Evolutionary conservation across 805 yeast genomes (phyloP).

Genomic region (Ogataea saltuana): DNA sequence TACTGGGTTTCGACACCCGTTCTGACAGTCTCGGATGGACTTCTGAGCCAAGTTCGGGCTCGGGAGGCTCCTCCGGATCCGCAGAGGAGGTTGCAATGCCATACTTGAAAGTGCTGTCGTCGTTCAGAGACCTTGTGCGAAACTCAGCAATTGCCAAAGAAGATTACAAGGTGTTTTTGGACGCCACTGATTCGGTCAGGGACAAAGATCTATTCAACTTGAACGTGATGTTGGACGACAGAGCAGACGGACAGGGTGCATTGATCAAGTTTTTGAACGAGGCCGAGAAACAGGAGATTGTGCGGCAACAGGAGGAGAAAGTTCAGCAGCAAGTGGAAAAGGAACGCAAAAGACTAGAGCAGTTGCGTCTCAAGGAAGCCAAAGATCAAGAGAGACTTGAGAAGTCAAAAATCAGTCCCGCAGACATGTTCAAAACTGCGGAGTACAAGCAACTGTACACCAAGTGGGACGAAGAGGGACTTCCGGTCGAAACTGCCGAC

Average conservation of each 20-base stretch:
- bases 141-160: constrained; percentile 62
- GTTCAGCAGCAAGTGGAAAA: constrained; percentile 43
- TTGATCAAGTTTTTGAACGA: constrained; percentile 76
- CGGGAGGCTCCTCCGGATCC: constrained; percentile 25
- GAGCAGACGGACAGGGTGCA: constrained; percentile 75
- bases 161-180: constrained; percentile 54
- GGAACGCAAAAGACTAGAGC: constrained; percentile 53
- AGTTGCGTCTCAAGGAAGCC: constrained; percentile 57
- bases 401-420: constrained; percentile 69
- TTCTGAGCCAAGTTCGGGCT: constrained; percentile 35
- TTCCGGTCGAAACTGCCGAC: constrained; percentile 72
- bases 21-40: constrained; percentile 81
- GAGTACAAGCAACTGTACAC: constrained; percentile 45
- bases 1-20: constrained; percentile 77
- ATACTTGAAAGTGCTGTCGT: constrained; percentile 71
- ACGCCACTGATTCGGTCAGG: constrained; percentile 75
- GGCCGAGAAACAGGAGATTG: constrained; percentile 65
- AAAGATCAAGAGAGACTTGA: constrained; percentile 63
- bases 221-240: constrained; percentile 87
- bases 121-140: constrained; percentile 83
- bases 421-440: constrained; percentile 66
- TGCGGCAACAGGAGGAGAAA: constrained; percentile 60
- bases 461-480: constrained; percentile 83
- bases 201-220: constrained; percentile 67
- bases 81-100: constrained; percentile 77